These are phyloP conservation scores for Zygoascus biomembranicola DNA, from an alignment of 805 yeast genomes.

Conservation along the genomic window DNA sequence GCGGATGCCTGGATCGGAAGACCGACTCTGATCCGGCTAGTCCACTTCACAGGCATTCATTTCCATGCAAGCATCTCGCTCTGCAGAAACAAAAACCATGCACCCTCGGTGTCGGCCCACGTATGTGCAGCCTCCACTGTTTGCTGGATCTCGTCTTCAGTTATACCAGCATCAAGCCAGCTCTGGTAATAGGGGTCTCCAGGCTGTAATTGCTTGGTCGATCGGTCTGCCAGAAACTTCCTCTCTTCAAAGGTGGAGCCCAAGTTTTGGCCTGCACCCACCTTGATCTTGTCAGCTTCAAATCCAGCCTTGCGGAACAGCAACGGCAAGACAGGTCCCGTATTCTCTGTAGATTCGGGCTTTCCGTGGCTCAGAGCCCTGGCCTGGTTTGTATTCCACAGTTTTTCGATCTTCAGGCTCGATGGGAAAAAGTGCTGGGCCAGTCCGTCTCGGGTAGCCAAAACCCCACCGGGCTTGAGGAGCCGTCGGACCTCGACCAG, in stretches of 20 bases:
- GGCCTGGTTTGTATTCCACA: slow-evolving; percentile 9
- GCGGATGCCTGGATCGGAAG: too few relatives aligned
- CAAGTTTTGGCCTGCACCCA: slow-evolving; percentile 8
- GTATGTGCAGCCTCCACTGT: slow-evolving; percentile 10
- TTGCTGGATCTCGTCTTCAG: slow-evolving; percentile 9
- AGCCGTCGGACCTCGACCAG: slow-evolving; percentile 32
- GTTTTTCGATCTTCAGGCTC: slow-evolving; percentile 5
- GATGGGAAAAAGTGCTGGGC: slow-evolving; percentile 13
- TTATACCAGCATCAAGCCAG: slow-evolving; percentile 5
- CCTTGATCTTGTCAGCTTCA: background rate
- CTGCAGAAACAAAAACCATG: slow-evolving; percentile 10
- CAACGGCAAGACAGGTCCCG: slow-evolving; percentile 9
- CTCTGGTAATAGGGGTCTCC: slow-evolving; percentile 11
- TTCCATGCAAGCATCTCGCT: slow-evolving; percentile 17
- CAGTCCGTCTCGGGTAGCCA: slow-evolving; percentile 31
- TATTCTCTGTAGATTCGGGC: slow-evolving; percentile 17
- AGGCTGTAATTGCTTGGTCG: slow-evolving; percentile 17
- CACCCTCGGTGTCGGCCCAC: slow-evolving; percentile 14
- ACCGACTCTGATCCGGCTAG: too few relatives aligned
- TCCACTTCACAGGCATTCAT: background rate
- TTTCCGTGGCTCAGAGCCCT: slow-evolving; percentile 13
- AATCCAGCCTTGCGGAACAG: slow-evolving; percentile 11
- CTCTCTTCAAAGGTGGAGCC: slow-evolving; percentile 13
- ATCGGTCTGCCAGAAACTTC: slow-evolving; percentile 14
- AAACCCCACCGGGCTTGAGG: slow-evolving; percentile 28